Conservation (phyloP, 1,284 basidiomycete genomes). For the Cystobasidium sp. region DNA sequence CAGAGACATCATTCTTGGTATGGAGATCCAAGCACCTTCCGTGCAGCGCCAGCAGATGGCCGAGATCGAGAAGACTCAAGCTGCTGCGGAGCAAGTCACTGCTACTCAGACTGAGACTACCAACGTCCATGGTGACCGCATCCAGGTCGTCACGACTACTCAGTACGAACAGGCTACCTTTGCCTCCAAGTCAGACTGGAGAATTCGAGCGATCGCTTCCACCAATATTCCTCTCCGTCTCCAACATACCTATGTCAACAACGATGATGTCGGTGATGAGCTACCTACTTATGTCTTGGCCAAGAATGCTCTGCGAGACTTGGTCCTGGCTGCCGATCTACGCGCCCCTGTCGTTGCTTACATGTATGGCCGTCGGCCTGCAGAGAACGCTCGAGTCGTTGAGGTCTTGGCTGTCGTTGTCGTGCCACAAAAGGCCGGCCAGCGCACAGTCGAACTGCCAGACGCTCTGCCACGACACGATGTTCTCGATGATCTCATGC, state of each 20-base stretch:
- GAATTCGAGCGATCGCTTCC: slow-evolving; percentile 63
- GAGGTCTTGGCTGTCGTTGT: slow-evolving; percentile 97
- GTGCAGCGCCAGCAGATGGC: slow-evolving; percentile 98
- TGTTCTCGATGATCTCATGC: slow-evolving; percentile 59
- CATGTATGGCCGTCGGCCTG: slow-evolving; percentile 88
- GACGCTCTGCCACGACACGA: slow-evolving; percentile 63
- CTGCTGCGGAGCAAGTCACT: slow-evolving; percentile 92
- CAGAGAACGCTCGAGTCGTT: slow-evolving; percentile 97
- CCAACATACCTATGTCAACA: slow-evolving; percentile 98
- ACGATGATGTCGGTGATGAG: slow-evolving; percentile 98
- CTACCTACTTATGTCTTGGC: slow-evolving; percentile 94
- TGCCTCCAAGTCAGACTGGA: slow-evolving; percentile 99
- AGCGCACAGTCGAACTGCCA: slow-evolving; percentile 79
- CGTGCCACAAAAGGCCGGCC: slow-evolving; percentile 94
- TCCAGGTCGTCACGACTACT: slow-evolving; percentile 94
- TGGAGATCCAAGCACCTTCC: slow-evolving; percentile 85
- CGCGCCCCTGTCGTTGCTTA: slow-evolving; percentile 95
- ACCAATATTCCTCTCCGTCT: slow-evolving; percentile 94
- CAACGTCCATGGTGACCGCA: slow-evolving; percentile 95
- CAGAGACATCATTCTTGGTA: slow-evolving; percentile 92
- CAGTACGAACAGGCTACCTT: slow-evolving; percentile 98
- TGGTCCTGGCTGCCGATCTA: slow-evolving; percentile 90
- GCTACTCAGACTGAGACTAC: slow-evolving; percentile 97
- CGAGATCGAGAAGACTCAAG: slow-evolving; percentile 89
- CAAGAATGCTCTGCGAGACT: slow-evolving; percentile 94